Base-by-base conservation (phyloP, 352 stramenopile genomes). In the Phytophthora tubulina region DNA sequence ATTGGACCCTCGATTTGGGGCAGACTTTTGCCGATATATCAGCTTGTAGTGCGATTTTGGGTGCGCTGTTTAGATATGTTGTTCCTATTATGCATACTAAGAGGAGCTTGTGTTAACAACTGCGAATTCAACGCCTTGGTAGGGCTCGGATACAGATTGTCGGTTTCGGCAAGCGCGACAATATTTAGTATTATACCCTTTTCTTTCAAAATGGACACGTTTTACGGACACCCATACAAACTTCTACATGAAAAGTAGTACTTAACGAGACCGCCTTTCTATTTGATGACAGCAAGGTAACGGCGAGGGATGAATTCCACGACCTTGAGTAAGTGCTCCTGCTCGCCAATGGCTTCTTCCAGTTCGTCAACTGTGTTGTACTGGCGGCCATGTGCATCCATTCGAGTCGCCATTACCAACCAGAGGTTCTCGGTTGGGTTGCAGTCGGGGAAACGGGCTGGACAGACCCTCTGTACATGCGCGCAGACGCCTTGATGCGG, bases 171-270 rank as follows among this genome's bases (percentile, higher is more conserved):
- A 27, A 27, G 21, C 21, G 21, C 21, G 21, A 27, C 21, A 27
- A 27, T 1, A 27, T 27, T 27, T 27, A 27, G 21, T 2, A 27
- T 27, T 27, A 27, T 27, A 27, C 21, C 21, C 21, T 27, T 27
- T 27, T 27, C 21, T 27, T 27, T 1, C 21, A 27, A 27, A 27
- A 27, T 27, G 21, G 21, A 1, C 21, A 27, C 21, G 21, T 27
- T 2, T 27, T 27, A 27, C 21, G 1, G 21, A 27, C 21, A 27
- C 21, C 21, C 36, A 53, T 55, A 55, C 49, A 55, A 55, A 55
- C 30, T 55, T 55, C 30, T 55, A 55, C 41, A 55, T 41, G 41
- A 42, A 42, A 33, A 39, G 4, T 55, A 55, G 49, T 55, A 42
- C 31, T 39, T 42, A 55, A 31, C 42, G 31, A 42, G 30, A 41